Conservation (phyloP, 768 basidiomycete species). For the Agrocybe praecox region DNA sequence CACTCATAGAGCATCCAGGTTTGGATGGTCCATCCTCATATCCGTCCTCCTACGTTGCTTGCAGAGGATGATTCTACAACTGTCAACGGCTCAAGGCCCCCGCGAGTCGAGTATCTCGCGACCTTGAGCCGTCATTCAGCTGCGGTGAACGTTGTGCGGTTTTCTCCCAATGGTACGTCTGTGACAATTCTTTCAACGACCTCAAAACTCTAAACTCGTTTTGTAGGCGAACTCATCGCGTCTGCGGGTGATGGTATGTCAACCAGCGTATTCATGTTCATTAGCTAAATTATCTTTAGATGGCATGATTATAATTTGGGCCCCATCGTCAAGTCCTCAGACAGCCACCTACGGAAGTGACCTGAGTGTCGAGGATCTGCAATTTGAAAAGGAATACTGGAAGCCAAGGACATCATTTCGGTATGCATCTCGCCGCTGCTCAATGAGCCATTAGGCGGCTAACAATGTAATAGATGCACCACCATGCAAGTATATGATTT, state of each 20-base stretch:
- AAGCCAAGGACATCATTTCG: slow-evolving; percentile 84
- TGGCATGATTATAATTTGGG: slow-evolving; percentile 98
- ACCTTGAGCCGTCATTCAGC: slow-evolving; percentile 93
- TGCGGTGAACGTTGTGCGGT: slow-evolving; percentile 94
- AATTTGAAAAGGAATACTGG: slow-evolving; percentile 96
- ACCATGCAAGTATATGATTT: slow-evolving; percentile 98
- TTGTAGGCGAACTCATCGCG: slow-evolving; percentile 83
- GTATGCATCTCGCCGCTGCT: slow-evolving; percentile 35
- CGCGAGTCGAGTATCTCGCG: slow-evolving; percentile 95
- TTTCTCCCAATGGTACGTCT: slow-evolving; percentile 86
- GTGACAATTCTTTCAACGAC: background rate
- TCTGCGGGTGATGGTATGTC: slow-evolving; percentile 94
- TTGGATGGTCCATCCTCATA: slow-evolving; percentile 95
- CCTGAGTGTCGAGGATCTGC: slow-evolving; percentile 72
- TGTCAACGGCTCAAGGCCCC: slow-evolving; percentile 39
- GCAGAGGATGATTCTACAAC: slow-evolving; percentile 39
- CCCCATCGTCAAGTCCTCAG: slow-evolving; percentile 74
- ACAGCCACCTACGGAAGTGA: slow-evolving; percentile 83
- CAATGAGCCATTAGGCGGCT: background rate
- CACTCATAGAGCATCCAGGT: slow-evolving; percentile 47
- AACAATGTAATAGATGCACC: slow-evolving; percentile 67
- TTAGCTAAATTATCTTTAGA: slow-evolving; percentile 51
- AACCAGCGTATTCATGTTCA: slow-evolving; percentile 1
- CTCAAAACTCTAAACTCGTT: slow-evolving; percentile 3
- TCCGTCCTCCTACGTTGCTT: slow-evolving; percentile 64